Evolutionary conservation across 1,139 yeast genomes (phyloP).

Genomic region (Protomyces inouyei): DNA sequence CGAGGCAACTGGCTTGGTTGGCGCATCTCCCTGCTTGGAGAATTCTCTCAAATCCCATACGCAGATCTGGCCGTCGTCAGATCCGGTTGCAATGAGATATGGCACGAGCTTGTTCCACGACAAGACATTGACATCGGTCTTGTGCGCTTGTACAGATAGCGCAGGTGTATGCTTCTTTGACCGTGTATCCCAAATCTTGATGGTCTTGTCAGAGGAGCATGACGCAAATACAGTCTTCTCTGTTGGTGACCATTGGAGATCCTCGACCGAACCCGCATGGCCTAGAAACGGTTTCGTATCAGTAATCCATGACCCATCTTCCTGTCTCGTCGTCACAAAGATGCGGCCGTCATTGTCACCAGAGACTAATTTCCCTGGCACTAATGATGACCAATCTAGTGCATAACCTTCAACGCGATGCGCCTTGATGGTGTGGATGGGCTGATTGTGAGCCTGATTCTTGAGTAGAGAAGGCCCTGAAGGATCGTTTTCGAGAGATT

Average conservation of each 20-base stretch:
- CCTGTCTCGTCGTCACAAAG: constrained; percentile 66
- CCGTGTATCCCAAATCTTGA: constrained; percentile 95
- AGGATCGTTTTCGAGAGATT: constrained; percentile 79
- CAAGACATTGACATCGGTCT: constrained; percentile 83
- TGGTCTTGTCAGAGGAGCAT: constrained; percentile 85
- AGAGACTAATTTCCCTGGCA: constrained; percentile 64
- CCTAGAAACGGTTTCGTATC: constrained; percentile 68
- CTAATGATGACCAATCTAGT: constrained; percentile 83
- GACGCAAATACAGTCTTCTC: constrained; percentile 92
- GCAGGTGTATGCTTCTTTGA: constrained; percentile 81
- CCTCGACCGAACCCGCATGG: constrained; percentile 71
- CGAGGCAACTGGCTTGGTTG: constrained; percentile 65
- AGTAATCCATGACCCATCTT: constrained; percentile 71
- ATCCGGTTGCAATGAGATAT: constrained; percentile 88
- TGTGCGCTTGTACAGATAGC: constrained; percentile 73
- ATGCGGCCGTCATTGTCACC: constrained; percentile 55
- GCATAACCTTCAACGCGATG: constrained; percentile 99
- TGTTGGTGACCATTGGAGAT: constrained; percentile 91
- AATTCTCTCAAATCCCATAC: constrained; percentile 96
- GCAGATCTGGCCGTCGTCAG: constrained; percentile 96
- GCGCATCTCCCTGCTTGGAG: constrained; percentile 37
- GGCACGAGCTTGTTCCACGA: constrained; percentile 90
- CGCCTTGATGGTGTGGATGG: constrained; percentile 72
- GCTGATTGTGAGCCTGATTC: constrained; percentile 72
- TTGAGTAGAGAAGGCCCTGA: constrained; percentile 42